Percentiles rank a stretch among this genome's conserved stretches.
Conservation (phyloP, 2,329 filamentous ascomycete species). For the Colletotrichum tamarilloi region DNA sequence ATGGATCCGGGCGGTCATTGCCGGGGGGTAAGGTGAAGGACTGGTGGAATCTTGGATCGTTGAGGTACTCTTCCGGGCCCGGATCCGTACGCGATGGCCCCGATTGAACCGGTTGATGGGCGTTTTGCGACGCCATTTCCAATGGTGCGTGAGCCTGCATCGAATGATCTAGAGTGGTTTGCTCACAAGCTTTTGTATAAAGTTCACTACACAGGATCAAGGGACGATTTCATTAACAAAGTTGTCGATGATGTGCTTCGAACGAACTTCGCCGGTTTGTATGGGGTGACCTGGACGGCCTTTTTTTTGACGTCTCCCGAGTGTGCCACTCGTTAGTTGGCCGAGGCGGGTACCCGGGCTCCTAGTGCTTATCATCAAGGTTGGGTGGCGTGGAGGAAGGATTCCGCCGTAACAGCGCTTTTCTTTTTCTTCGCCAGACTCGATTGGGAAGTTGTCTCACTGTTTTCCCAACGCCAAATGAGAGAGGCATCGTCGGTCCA, state of each 20-base stretch:
- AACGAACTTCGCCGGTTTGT: neutral
- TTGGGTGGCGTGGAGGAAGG: neutral
- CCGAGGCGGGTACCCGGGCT: neutral
- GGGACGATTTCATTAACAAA: neutral
- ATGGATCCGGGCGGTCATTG: slow-evolving; percentile 29
- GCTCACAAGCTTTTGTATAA: neutral
- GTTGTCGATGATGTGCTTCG: neutral
- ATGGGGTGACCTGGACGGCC: neutral
- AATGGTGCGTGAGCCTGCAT: neutral
- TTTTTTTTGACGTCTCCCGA: neutral
- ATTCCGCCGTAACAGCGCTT: neutral
- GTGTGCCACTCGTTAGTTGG: neutral
- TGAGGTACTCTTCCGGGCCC: slow-evolving; percentile 32
- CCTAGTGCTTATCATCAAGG: neutral
- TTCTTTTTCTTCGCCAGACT: neutral
- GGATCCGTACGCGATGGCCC: neutral
- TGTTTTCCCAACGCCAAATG: neutral
- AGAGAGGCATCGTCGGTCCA: neutral
- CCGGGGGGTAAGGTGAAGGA: slow-evolving; percentile 41
- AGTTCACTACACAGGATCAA: neutral
- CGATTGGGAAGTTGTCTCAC: neutral
- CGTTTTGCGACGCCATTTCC: neutral
- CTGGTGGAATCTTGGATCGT: slow-evolving; percentile 41
- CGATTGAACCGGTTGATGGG: neutral
- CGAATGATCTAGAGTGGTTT: neutral